Percentiles rank a stretch among this genome's conserved stretches.
Evolutionary conservation across 495 filamentous ascomycete genomes (phyloP).

Genomic region (Sordaria brevicollis): DNA sequence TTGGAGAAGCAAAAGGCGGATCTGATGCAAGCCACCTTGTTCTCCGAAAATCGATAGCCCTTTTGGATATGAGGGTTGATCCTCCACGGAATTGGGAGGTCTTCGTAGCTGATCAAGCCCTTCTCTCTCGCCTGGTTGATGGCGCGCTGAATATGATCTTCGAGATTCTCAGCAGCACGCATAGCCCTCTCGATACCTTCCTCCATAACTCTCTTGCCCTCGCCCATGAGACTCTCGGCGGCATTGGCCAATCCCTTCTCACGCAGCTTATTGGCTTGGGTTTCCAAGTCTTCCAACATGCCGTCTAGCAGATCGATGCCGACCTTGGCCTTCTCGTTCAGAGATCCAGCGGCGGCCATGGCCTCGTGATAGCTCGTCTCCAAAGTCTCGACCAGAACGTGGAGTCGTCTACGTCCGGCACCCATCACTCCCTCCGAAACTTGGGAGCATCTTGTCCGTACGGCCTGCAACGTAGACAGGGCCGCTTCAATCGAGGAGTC

Average conservation of each 20-base stretch:
- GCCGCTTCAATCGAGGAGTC: conserved; percentile 74
- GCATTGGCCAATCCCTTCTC: conserved; percentile 52
- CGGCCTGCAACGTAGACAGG: conserved; percentile 75
- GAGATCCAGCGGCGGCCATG: conserved; percentile 71
- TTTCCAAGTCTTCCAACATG: conserved; percentile 75
- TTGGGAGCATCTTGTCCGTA: conserved; percentile 76
- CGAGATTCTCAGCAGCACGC: conserved; percentile 63
- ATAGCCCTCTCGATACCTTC: conserved; percentile 73
- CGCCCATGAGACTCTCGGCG: conserved; percentile 59
- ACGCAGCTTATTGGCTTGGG: conserved; percentile 54
- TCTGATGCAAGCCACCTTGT: conserved; percentile 73
- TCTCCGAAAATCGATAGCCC: conserved; percentile 89
- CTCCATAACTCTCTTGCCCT: conserved; percentile 65
- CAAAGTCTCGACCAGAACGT: conserved; percentile 87
- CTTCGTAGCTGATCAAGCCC: conserved; percentile 77
- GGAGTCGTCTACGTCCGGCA: conserved; percentile 71
- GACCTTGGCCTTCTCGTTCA: conserved; percentile 83
- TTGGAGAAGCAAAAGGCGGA: conserved; percentile 81
- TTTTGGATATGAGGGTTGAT: conserved; percentile 86
- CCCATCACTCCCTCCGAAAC: conserved; percentile 89
- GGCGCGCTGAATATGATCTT: conserved; percentile 71
- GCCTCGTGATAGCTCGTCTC: conserved; percentile 83
- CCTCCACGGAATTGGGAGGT: conserved; percentile 85
- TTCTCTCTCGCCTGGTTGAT: conserved; percentile 68
- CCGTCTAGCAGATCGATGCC: conserved; percentile 79